Evolutionary conservation across 164 flowering plant species (phyloP).

Genomic region (Malania oleifera): DNA sequence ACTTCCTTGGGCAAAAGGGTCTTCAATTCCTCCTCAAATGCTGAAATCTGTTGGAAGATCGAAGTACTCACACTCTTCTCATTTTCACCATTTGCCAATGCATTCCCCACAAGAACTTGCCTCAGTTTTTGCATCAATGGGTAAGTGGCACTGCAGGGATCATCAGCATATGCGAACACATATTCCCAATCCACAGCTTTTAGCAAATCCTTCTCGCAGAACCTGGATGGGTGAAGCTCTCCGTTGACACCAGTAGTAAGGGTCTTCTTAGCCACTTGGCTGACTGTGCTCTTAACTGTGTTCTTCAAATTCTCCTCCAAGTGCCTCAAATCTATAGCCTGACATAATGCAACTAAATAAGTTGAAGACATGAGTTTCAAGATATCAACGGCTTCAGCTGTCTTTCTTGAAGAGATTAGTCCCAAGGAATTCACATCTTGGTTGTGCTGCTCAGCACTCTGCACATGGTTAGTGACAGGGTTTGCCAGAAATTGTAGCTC

Average conservation of each 20-base stretch:
- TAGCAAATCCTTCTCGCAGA: constrained; percentile 43
- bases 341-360: constrained; percentile 34
- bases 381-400: constrained; percentile 36
- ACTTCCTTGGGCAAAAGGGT: constrained; percentile 32
- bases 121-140: constrained; percentile 46
- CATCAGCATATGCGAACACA: constrained; percentile 34
- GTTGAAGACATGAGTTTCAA: constrained; percentile 42
- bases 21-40: constrained; percentile 35
- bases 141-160: constrained; percentile 41
- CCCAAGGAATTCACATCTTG: constrained; percentile 48
- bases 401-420: constrained; percentile 35
- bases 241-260: constrained; percentile 30
- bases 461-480: constrained; percentile 45
- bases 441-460: constrained; percentile 46
- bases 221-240: constrained; percentile 38
- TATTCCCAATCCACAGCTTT: constrained; percentile 32
- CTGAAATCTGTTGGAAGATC: constrained; percentile 32
- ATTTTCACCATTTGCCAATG: constrained; percentile 26
- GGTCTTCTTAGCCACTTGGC: constrained; percentile 29
- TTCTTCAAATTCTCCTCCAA: constrained; percentile 37
- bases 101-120: constrained; percentile 35
- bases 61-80: constrained; percentile 31
- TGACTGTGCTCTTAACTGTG: constrained; percentile 31
- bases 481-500: constrained; percentile 41
- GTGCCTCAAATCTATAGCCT: constrained; percentile 43